These are phyloP conservation scores for Buddleja alternifolia DNA, from an alignment of 257 asterid genomes.

Conservation along the genomic window DNA sequence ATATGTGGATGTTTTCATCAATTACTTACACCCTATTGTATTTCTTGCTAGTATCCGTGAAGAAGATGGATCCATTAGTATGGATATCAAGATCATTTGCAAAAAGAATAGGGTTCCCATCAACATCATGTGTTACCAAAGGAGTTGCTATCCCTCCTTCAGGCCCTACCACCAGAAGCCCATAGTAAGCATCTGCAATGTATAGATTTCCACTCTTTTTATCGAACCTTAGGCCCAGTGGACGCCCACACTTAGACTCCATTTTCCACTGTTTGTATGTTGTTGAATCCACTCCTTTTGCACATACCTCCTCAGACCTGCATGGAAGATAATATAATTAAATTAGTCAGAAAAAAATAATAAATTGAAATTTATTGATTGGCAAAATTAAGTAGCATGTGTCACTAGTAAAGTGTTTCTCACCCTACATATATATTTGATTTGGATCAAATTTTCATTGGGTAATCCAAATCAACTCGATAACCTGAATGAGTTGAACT, in stretches of 20 bases:
- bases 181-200: conserved; percentile 89
- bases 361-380: no score
- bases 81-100: conserved; percentile 93
- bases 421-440: no score
- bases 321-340: no score
- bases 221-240: conserved; percentile 83
- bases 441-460: no score
- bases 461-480: no score
- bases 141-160: conserved; percentile 77
- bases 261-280: conserved; percentile 76
- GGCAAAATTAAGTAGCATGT: no score
- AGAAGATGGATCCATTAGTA: conserved; percentile 81
- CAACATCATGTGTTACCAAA: conserved; percentile 62
- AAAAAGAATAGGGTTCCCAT: conserved; percentile 73
- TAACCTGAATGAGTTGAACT: no score
- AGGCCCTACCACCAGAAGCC: conserved; percentile 77
- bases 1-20: no score
- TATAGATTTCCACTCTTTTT: conserved; percentile 63
- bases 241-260: conserved; percentile 82
- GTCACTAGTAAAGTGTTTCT: no score
- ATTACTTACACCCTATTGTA: conserved; percentile 74
- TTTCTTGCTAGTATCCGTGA: conserved; percentile 86
- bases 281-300: conserved; percentile 66
- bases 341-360: no score
- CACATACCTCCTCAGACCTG: conserved; percentile 76